Evolutionary conservation across 169 alveolate genomes (phyloP), one percentile per base, ranked within the genome.

Genomic region (Babesia gibsoni): DNA sequence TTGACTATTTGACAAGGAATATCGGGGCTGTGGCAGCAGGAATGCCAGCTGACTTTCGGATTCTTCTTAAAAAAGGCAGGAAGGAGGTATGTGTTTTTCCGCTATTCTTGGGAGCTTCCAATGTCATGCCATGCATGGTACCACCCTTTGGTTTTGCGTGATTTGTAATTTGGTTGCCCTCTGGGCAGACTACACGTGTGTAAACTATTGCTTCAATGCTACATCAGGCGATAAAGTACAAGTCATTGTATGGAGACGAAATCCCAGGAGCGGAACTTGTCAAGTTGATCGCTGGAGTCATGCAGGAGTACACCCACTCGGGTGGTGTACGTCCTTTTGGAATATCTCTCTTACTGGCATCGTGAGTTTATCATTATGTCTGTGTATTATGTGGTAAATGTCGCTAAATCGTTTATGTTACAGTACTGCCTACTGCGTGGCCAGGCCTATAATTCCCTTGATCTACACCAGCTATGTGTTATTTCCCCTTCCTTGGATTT

Each of bases 311-410:
- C 81, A 98, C 99, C n/a, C 99, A 98, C 80, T 88, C 97, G 3
- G 99, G 99, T 20, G 99, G 99, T 0, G 99, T 97, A 35, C 94
- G 99, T 52, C 99, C 99, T 53, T 98, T 96, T 73, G 99, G 99
- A 9, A 91, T 97, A 35, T 97, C 99, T 2, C 89, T 97, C 45
- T 89, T 98, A 53, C 91, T 96, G 20, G 99, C 98, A 91, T 84
- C 88, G 88, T 83, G 70, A 41, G 86, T 80, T 39, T 27, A 4
- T 52, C 22, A 18, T 30, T 32, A 45, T 5, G 16, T 22, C 42
- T 25, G n/a, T n/a, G n/a, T n/a, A n/a, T n/a, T n/a, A n/a, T 25
- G 29, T 23, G 35, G 5, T 4, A 27, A 9, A 8, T 49, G 58
- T 49, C 1, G 18, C 35, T 33, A 2, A 23, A 25, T 49, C 4